Percentiles rank a stretch among this genome's conserved stretches.
phyloP scores from a whole-genome alignment of 2,329 filamentous ascomycete genomes.

The Cercospora beticola region DNA sequence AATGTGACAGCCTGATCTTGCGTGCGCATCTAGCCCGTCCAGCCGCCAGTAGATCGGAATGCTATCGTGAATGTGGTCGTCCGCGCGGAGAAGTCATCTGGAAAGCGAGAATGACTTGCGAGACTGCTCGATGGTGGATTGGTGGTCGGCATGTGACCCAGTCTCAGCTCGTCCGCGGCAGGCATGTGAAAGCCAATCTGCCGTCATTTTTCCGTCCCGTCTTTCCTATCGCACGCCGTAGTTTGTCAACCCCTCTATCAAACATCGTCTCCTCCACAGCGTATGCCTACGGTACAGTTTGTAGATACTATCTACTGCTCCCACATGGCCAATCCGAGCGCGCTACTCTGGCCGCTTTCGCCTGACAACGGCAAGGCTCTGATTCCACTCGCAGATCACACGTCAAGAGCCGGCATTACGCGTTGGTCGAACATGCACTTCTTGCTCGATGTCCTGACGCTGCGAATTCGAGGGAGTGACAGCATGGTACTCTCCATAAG shows the following conservation, averaged over 20 bases:
- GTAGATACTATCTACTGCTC: neutral
- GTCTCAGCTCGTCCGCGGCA: neutral
- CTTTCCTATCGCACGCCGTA: slow-evolving; percentile 6
- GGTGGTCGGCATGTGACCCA: slow-evolving; percentile 8
- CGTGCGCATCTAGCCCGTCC: neutral
- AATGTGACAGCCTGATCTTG: slow-evolving; percentile 8
- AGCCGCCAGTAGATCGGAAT: neutral
- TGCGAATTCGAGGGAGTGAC: no score
- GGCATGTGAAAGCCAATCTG: slow-evolving; percentile 15
- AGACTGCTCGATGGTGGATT: neutral
- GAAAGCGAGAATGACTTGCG: neutral
- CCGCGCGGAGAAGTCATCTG: slow-evolving; percentile 4
- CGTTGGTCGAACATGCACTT: no score
- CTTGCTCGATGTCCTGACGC: no score
- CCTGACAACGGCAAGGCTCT: no score
- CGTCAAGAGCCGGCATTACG: no score
- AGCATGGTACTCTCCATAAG: no score
- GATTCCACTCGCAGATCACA: no score
- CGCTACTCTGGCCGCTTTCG: no score
- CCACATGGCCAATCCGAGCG: no score
- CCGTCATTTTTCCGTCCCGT: neutral
- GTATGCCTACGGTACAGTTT: neutral
- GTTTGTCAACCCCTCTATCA: neutral
- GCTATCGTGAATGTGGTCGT: slow-evolving; percentile 4
- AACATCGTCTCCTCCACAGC: neutral